Conservation (phyloP, 2,329 filamentous ascomycete genomes). For the Boeremia lycopersici region DNA sequence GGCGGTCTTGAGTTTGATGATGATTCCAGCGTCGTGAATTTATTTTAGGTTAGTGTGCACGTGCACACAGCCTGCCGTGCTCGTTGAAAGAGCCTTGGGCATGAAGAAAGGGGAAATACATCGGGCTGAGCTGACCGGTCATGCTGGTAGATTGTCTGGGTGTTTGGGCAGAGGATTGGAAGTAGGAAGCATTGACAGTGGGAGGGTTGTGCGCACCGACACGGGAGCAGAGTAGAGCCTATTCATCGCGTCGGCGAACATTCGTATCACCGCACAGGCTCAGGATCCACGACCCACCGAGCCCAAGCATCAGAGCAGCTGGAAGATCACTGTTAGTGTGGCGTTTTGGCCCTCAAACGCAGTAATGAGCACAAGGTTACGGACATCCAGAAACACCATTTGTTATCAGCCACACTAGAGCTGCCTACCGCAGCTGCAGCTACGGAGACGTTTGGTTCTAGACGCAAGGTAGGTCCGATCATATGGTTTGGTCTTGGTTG, state of each 20-base stretch:
- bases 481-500: too few species aligned
- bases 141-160: neutral
- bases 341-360: too few species aligned
- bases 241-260: neutral
- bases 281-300: too few species aligned
- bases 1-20: neutral
- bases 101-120: neutral
- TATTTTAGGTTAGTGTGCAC: neutral
- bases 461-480: too few species aligned
- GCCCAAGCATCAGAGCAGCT: too few species aligned
- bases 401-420: too few species aligned
- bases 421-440: too few species aligned
- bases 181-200: neutral
- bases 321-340: too few species aligned
- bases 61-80: neutral
- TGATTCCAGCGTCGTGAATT: slow-evolving; percentile 1
- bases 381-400: too few species aligned
- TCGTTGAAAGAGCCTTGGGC: neutral
- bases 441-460: too few species aligned
- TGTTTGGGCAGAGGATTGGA: neutral
- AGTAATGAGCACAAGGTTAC: too few species aligned
- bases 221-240: neutral
- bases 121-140: neutral
- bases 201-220: neutral
- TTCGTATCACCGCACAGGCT: neutral